These are phyloP conservation scores for Xylariales sp. DNA, from an alignment of 2,329 filamentous ascomycete genomes.

Conservation along the genomic window DNA sequence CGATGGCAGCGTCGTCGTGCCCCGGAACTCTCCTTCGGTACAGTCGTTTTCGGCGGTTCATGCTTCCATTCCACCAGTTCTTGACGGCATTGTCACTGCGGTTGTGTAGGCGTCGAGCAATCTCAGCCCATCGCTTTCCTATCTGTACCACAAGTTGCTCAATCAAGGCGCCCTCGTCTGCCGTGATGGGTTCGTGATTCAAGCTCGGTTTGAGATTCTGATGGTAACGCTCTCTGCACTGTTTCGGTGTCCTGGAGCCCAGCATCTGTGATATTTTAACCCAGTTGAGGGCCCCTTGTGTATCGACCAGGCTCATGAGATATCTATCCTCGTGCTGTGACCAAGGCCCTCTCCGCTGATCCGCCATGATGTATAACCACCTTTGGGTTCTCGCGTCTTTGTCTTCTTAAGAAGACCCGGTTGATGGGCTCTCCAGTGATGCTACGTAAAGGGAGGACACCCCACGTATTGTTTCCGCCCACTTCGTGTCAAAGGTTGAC, in stretches of 20 bases:
- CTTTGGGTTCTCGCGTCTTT: no score
- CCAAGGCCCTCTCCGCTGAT: constrained; percentile 67
- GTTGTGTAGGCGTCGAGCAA: constrained; percentile 73
- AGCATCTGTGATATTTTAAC: constrained; percentile 76
- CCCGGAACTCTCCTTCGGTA: constrained; percentile 31
- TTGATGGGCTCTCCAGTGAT: no score
- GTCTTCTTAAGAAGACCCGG: no score
- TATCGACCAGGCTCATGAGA: constrained; percentile 65
- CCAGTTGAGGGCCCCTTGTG: constrained; percentile 81
- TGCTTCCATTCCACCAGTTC: constrained; percentile 96
- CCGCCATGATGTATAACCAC: constrained; percentile 7
- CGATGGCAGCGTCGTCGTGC: constrained; percentile 25
- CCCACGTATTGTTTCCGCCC: no score
- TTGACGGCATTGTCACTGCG: constrained; percentile 94
- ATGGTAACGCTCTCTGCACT: constrained; percentile 90
- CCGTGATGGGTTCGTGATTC: constrained; percentile 68
- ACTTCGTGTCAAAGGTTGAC: no score
- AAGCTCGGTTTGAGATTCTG: constrained; percentile 81
- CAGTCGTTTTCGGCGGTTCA: constrained; percentile 68
- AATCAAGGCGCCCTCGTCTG: constrained; percentile 68
- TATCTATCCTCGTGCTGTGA: constrained; percentile 69
- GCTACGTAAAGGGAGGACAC: no score
- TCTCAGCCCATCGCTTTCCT: constrained; percentile 91
- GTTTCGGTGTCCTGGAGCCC: constrained; percentile 78
- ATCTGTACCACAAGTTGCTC: constrained; percentile 70